phyloP scores from a whole-genome alignment of 768 basidiomycete genomes.

The Agrocybe praecox region DNA sequence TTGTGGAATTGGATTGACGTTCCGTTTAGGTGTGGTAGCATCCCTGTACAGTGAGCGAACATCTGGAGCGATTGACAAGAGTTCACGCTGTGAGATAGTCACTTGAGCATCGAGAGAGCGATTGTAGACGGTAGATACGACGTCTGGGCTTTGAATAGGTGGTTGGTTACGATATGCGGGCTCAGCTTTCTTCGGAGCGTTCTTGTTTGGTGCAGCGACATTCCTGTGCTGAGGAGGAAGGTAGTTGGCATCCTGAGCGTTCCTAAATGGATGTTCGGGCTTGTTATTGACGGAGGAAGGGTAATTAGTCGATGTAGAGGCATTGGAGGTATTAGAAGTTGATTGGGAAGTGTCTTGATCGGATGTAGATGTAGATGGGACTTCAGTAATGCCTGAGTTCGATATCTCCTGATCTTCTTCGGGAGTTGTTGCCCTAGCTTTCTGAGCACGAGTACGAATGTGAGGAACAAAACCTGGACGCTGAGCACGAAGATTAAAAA shows the following conservation, averaged over 20 bases:
- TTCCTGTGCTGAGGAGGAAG: slow-evolving; percentile 14
- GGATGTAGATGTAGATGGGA: neutral
- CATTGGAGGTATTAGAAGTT: no score
- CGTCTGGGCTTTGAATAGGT: slow-evolving; percentile 18
- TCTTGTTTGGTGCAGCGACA: slow-evolving; percentile 7
- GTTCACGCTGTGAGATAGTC: slow-evolving; percentile 19
- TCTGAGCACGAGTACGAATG: no score
- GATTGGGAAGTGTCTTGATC: neutral
- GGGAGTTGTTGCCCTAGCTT: no score
- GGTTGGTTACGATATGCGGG: no score
- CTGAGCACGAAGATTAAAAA: no score
- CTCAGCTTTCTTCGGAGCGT: slow-evolving; percentile 10
- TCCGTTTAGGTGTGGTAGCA: slow-evolving; percentile 13
- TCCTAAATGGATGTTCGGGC: slow-evolving; percentile 15
- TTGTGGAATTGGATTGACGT: neutral
- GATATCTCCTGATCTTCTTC: no score
- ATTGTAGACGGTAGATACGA: slow-evolving; percentile 13
- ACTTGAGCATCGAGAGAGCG: slow-evolving; percentile 16
- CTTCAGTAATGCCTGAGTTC: neutral
- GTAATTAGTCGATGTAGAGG: no score
- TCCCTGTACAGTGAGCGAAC: slow-evolving; percentile 17
- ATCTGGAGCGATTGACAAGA: no score
- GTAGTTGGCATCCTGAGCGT: slow-evolving; percentile 17
- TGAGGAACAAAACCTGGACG: no score
- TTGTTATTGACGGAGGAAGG: neutral